These are phyloP conservation scores for Agastache rugosa DNA, from an alignment of 257 asterid species.

Conservation along the genomic window DNA sequence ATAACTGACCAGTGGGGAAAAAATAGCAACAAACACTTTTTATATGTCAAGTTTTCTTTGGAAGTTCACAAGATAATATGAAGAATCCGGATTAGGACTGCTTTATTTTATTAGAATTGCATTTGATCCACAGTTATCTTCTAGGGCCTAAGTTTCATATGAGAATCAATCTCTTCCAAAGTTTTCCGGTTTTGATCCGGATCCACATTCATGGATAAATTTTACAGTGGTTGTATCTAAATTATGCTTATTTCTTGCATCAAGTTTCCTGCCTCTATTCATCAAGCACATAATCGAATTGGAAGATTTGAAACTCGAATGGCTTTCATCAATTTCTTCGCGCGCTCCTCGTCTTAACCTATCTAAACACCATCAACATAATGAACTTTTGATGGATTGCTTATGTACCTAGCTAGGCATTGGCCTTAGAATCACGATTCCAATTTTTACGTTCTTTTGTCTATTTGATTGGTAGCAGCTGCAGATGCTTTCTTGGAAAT, in stretches of 20 bases:
- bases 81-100: not conserved
- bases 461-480: slow-evolving; percentile 51
- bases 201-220: not conserved
- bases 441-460: not conserved
- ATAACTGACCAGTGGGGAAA: no score
- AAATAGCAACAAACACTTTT: not conserved
- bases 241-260: not conserved
- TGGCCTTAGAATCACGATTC: not conserved
- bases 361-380: no score
- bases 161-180: slow-evolving; percentile 9
- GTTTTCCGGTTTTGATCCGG: not conserved
- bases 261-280: not conserved
- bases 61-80: not conserved
- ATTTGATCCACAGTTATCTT: not conserved
- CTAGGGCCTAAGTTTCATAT: slow-evolving; percentile 1
- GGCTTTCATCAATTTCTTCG: not conserved
- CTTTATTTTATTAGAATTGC: not conserved
- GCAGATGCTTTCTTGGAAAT: slow-evolving; percentile 59
- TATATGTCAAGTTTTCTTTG: not conserved
- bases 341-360: no score
- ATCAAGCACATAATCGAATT: not conserved
- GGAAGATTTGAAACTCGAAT: slow-evolving; percentile 1
- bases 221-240: not conserved
- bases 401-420: not conserved
- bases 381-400: not conserved